Base-by-base conservation (phyloP, 2,329 filamentous ascomycete genomes). In the Fusarium compactum region DNA sequence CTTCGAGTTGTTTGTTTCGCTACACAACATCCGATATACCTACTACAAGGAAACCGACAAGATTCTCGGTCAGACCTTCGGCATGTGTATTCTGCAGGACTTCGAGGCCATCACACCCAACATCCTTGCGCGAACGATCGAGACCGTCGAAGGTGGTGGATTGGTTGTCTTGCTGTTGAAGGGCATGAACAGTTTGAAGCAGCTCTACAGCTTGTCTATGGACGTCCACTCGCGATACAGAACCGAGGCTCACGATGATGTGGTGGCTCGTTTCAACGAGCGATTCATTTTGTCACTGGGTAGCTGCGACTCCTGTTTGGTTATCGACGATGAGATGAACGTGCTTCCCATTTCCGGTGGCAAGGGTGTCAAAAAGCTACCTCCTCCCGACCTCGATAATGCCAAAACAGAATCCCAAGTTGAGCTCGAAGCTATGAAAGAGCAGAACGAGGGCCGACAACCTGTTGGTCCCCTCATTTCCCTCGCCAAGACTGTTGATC, bases 21-120 rank as follows among this genome's bases (percentile, higher is more conserved):
- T 97, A 61, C 93, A 98, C 84, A 94, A 98, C 81, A 97, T 99
- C 79, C 92, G 96, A 81, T 99, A 99, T 87, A 94, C 96, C 62
- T 99, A 97, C 86, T 99, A 99, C 86, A 99, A 99, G 83, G 96
- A 99, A 84, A 98, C 96, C 29, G 96, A 99, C 77, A 98, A 98
- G 86, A 98, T 99, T 78, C 83, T 98, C 60, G 96, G 96, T 79
- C 97, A 98, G 80, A 99, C 96, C 45, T 99, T 96, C 78, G 95
- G 95, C 78, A 98, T 98, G 93, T 98, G 94, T 80, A 97, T 99
- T 71, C 83, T 99, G 74, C 96, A 99, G 81, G 96, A 99, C 78
- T 99, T 99, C 76, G 96, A 99, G 82, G 96, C 95, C 43, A 89
- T 99, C 73, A 99, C 96, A 12, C 96, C 96, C n/a, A 99, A 99